A percentile compares a stretch with the other conserved stretches of the same genome.
phyloP scores from a whole-genome alignment of 495 filamentous ascomycete genomes.

The Xylaria nigripes region DNA sequence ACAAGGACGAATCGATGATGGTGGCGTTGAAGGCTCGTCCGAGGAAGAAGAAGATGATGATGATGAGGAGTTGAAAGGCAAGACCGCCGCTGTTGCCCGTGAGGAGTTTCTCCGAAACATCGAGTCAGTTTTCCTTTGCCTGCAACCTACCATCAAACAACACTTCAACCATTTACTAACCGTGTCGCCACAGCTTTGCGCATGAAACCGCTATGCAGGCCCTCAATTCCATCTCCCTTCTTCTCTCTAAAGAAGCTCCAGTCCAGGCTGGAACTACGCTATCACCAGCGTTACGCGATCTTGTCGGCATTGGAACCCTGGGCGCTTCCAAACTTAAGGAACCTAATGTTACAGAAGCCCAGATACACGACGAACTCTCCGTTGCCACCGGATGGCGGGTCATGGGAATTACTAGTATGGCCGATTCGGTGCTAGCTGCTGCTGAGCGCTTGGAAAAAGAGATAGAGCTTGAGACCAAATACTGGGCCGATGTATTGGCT shows the following conservation, averaged over 20 bases:
- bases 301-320: constrained; percentile 64
- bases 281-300: constrained; percentile 56
- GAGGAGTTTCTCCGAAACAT: constrained; percentile 49
- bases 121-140: constrained; percentile 27
- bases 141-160: neutral
- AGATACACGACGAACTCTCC: constrained; percentile 46
- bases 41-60: constrained; percentile 33
- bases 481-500: constrained; percentile 78
- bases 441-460: constrained; percentile 66
- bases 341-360: constrained; percentile 44
- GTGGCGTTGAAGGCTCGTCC: constrained; percentile 16
- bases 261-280: constrained; percentile 60
- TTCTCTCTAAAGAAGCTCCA: constrained; percentile 69
- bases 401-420: constrained; percentile 63
- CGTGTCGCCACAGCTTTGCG: constrained; percentile 33
- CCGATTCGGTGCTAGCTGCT: constrained; percentile 64
- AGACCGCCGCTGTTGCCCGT: constrained; percentile 36
- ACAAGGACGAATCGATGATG: constrained; percentile 16
- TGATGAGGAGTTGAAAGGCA: constrained; percentile 22
- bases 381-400: constrained; percentile 73
- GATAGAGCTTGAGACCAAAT: constrained; percentile 67
- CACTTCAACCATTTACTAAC: constrained; percentile 3
- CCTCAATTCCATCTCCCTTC: constrained; percentile 77
- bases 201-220: constrained; percentile 57
- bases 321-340: constrained; percentile 62